Evolutionary conservation across 176 grass and related monocot genomes (phyloP), one percentile per base, ranked within the genome.

Genomic region (Phragmites australis): DNA sequence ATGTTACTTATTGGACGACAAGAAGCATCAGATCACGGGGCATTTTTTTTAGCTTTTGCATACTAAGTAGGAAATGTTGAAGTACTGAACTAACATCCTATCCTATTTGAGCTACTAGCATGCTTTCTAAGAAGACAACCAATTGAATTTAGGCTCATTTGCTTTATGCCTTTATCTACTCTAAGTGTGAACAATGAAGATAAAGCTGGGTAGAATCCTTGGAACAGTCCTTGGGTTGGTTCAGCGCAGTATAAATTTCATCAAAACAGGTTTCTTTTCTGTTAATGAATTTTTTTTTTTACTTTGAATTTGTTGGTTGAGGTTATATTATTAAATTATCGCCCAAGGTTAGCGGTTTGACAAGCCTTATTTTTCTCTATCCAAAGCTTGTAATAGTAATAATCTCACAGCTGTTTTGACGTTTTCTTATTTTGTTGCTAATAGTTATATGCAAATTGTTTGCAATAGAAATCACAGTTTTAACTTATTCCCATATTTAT

Each of bases 221-320:
- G 17, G 32, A 59, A 29, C 29, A 59, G 6, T 12, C 64, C 29
- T 8, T 27, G 22, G 14, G 22, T n/a, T 69, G 16, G 21, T 59
- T 6, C 22, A 23, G 13, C 30, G 6, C 6, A 21, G 23, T 56
- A 47, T 32, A 59, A 0, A 41, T 10, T 6, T 3, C 29, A n/a
- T 42, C 19, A 39, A 70, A 42, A 29, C 9, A 9, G 2, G 8
- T 51, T 52, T 27, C 2, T 8, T 71, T 41, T 71, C 7, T 46
- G 47, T 87, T 56, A 6, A 39, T 70, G 9, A 73, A 26, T 41
- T 66, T 3, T 74, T 58, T 79, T 5, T 9, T 63, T 73, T 74
- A n/a, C 70, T 40, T 75, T 40, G 51, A 56, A 13, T 23, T 23
- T 8, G 34, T 53, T 56, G 10, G 9, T 8, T 60, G 12, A 34